phyloP scores from a whole-genome alignment of 2,329 filamentous ascomycete genomes.

The Pseudogymnoascus sp. region DNA sequence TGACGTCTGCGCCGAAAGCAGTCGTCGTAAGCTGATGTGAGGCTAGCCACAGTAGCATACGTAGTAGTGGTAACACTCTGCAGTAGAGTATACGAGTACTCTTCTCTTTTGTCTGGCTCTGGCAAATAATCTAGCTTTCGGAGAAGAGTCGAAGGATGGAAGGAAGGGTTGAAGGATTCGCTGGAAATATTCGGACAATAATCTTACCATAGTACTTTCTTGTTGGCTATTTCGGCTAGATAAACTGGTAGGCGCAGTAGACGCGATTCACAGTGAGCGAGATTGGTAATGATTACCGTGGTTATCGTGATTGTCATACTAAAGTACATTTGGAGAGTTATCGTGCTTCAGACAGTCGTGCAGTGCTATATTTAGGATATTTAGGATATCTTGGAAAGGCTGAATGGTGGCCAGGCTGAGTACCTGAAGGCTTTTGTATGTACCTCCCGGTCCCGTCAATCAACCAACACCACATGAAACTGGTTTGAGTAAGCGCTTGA shows the following conservation, averaged over 20 bases:
- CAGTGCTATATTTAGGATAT: neutral
- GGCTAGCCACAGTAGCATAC: neutral
- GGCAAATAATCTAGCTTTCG: neutral
- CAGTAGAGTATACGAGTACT: too few species aligned
- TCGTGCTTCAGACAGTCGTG: neutral
- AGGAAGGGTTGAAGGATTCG: neutral
- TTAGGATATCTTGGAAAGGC: neutral
- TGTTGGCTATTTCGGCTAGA: neutral
- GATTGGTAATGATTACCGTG: constrained; percentile 1
- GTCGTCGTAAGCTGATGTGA: constrained; percentile 7
- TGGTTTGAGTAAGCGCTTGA: neutral
- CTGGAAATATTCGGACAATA: neutral
- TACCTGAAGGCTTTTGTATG: neutral
- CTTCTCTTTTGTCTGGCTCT: too few species aligned
- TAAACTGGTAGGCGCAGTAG: neutral
- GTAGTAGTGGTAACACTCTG: neutral
- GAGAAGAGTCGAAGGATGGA: neutral
- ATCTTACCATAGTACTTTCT: neutral
- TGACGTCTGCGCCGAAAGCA: neutral
- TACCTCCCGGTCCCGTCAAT: constrained; percentile 1
- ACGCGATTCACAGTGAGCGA: neutral
- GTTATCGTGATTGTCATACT: neutral
- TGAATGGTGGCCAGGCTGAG: neutral
- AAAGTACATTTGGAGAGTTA: neutral
- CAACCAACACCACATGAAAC: neutral